These are phyloP conservation scores for Trametes versicolor DNA, from an alignment of 1,284 basidiomycete genomes.

Conservation along the genomic window DNA sequence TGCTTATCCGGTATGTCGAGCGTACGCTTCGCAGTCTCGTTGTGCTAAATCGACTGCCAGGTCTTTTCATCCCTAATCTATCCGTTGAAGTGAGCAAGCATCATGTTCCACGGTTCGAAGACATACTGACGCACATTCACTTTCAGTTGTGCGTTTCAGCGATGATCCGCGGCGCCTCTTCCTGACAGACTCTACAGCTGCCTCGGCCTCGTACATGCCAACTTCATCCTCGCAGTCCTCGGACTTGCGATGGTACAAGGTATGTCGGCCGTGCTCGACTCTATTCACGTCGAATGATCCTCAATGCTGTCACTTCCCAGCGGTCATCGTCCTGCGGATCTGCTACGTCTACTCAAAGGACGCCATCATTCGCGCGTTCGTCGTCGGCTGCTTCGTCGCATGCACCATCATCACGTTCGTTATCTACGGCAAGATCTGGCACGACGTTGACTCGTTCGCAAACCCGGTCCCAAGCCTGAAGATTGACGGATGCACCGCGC, in stretches of 20 bases:
- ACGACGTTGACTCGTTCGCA: slow-evolving; percentile 26
- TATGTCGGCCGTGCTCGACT: slow-evolving; percentile 3
- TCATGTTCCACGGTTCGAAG: background rate
- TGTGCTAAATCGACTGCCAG: background rate
- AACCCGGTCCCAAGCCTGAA: slow-evolving; percentile 25
- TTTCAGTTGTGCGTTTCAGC: slow-evolving; percentile 13
- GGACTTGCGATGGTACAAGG: slow-evolving; percentile 38
- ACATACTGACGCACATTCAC: background rate
- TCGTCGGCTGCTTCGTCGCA: slow-evolving; percentile 31
- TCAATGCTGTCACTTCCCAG: slow-evolving; percentile 19
- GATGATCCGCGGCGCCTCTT: background rate
- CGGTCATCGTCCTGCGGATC: slow-evolving; percentile 42
- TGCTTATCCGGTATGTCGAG: slow-evolving; percentile 11
- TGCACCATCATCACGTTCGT: slow-evolving; percentile 20
- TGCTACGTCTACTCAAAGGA: slow-evolving; percentile 42
- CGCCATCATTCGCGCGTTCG: slow-evolving; percentile 25
- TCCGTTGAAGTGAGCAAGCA: slow-evolving; percentile 22
- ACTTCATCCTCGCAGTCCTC: slow-evolving; percentile 28
- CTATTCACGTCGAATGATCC: background rate
- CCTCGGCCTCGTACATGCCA: slow-evolving; percentile 21
- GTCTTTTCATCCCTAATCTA: slow-evolving; percentile 20
- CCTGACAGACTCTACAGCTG: slow-evolving; percentile 28
- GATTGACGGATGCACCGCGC: slow-evolving; percentile 34
- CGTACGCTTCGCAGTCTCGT: background rate
- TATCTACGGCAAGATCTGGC: slow-evolving; percentile 29